Evolutionary conservation across 2,329 filamentous ascomycete genomes (phyloP).

Genomic region (Sclerotinia nivalis): DNA sequence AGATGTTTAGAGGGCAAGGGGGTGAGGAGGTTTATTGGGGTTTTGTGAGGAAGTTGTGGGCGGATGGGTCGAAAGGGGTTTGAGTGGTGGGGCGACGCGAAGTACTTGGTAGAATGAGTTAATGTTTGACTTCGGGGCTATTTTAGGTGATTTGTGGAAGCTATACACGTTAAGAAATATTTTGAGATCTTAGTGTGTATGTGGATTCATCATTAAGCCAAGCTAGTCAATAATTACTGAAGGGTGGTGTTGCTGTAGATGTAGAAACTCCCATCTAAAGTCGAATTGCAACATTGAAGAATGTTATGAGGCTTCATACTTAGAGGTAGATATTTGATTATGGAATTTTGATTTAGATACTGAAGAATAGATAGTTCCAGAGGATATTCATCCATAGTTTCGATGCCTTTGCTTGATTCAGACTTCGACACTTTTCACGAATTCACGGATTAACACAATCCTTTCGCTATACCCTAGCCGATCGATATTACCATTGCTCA

Average conservation of each 20-base stretch:
- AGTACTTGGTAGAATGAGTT: not conserved
- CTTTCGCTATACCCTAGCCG: not conserved
- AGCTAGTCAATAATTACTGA: not conserved
- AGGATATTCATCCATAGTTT: not conserved
- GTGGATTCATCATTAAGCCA: not conserved
- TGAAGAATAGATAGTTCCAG: not conserved
- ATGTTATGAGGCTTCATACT: not conserved
- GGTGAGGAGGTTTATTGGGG: constrained; percentile 37
- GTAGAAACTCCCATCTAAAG: not conserved
- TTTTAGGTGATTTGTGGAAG: not conserved
- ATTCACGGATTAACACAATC: not conserved
- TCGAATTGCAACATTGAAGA: not conserved
- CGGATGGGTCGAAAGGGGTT: not conserved
- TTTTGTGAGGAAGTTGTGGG: constrained; percentile 33
- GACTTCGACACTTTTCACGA: not conserved
- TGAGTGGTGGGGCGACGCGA: not conserved
- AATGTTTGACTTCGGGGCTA: no score
- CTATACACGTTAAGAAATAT: no score
- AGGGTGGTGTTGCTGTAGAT: not conserved
- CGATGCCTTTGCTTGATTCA: not conserved
- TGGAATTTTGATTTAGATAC: not conserved
- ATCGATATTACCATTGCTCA: not conserved
- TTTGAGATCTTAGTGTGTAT: not conserved
- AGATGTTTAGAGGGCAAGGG: constrained; percentile 34
- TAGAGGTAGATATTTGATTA: not conserved